Evolutionary conservation across 2,329 filamentous ascomycete genomes (phyloP).

Genomic region (Aspergillus bombycis): DNA sequence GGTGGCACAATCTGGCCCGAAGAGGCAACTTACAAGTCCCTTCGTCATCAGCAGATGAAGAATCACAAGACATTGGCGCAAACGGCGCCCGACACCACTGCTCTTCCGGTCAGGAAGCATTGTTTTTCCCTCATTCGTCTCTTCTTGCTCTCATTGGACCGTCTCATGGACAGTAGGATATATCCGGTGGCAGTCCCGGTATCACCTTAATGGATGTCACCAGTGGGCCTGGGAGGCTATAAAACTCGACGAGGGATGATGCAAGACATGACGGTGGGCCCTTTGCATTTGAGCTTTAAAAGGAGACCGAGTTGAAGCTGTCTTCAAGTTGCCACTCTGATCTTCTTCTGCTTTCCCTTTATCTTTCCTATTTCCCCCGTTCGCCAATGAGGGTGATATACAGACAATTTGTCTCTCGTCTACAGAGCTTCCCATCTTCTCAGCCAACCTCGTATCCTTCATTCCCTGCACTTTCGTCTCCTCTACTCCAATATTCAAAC

Average conservation of each 20-base stretch:
- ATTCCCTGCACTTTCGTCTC: too few relatives aligned
- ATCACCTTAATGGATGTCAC: conserved; percentile 21
- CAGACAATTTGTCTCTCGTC: neutral
- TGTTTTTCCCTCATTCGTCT: conserved; percentile 1
- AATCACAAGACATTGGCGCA: conserved; percentile 27
- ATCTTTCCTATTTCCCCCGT: neutral
- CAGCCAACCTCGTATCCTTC: neutral
- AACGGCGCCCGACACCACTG: conserved; percentile 21
- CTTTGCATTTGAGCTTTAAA: neutral
- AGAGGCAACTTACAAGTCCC: conserved; percentile 19
- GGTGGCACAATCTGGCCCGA: conserved; percentile 27
- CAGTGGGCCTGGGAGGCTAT: neutral
- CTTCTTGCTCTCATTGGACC: conserved; percentile 11
- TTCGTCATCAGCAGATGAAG: conserved; percentile 17
- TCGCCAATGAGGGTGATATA: neutral
- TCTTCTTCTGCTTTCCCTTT: neutral
- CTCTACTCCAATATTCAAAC: too few relatives aligned
- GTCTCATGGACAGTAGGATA: conserved; percentile 19
- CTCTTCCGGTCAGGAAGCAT: conserved; percentile 19
- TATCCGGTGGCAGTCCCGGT: conserved; percentile 23
- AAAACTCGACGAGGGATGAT: neutral
- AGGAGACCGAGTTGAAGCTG: neutral
- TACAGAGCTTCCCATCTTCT: neutral
- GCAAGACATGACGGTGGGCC: neutral
- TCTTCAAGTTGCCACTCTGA: neutral